Percentiles rank a stretch among this genome's conserved stretches.
These are phyloP conservation scores for Blastobotrys petasosporus DNA, from an alignment of 1,139 yeast genomes.

Conservation along the genomic window DNA sequence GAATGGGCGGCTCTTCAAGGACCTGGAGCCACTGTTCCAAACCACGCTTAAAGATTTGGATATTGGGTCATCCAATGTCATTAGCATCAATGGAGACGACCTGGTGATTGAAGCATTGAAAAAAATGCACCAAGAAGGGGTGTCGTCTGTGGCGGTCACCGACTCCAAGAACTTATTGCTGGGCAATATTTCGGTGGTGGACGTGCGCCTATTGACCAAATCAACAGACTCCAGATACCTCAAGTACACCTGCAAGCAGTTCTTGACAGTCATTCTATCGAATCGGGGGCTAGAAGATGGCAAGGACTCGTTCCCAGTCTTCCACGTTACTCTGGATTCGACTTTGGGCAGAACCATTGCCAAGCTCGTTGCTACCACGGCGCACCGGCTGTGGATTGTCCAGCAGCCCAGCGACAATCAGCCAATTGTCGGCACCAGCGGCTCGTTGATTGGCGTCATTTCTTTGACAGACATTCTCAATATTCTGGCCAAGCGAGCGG, in stretches of 20 bases:
- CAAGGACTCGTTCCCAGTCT: constrained; percentile 93
- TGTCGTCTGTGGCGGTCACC: constrained; percentile 90
- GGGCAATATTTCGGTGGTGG: constrained; percentile 92
- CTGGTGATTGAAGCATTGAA: constrained; percentile 78
- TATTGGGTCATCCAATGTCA: constrained; percentile 65
- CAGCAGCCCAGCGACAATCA: constrained; percentile 41
- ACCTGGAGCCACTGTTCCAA: constrained; percentile 67
- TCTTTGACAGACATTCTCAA: constrained; percentile 86
- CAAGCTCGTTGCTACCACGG: constrained; percentile 87
- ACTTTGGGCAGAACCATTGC: constrained; percentile 87
- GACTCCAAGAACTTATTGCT: constrained; percentile 68
- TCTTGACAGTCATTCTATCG: constrained; percentile 77
- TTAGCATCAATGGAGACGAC: constrained; percentile 80
- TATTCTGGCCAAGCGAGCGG: constrained; percentile 64
- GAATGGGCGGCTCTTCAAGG: constrained; percentile 77
- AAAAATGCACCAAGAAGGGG: constrained; percentile 77
- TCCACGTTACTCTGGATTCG: constrained; percentile 76
- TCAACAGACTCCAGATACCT: constrained; percentile 75
- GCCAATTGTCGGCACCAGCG: constrained; percentile 18
- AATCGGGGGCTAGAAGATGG: constrained; percentile 90
- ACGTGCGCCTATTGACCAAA: constrained; percentile 79
- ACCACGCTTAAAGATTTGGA: constrained; percentile 59
- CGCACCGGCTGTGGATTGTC: constrained; percentile 92
- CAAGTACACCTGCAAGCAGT: constrained; percentile 78
- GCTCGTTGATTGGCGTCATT: constrained; percentile 73